Percentiles rank a stretch among this genome's conserved stretches.
Evolutionary conservation across 768 basidiomycete genomes (phyloP).

Genomic region (Phanerodontia chrysosporium): DNA sequence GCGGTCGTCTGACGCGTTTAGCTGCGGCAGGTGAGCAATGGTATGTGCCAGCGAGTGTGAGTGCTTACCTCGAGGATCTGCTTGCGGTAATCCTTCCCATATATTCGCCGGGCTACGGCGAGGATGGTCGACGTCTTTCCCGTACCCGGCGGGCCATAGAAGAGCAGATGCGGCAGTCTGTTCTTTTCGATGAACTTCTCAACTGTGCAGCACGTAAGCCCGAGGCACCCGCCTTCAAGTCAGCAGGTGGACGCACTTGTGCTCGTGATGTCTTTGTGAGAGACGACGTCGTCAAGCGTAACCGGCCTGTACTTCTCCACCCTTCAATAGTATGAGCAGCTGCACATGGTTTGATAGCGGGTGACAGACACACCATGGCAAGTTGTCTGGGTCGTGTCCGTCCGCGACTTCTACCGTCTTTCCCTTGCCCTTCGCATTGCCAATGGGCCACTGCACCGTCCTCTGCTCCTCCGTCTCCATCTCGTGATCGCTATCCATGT

Average conservation of each 20-base stretch:
- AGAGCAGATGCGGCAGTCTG: slow-evolving; percentile 87
- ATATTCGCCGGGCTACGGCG: slow-evolving; percentile 92
- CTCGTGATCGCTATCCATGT: slow-evolving; percentile 61
- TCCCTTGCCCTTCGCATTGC: slow-evolving; percentile 50
- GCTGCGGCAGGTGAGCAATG: slow-evolving; percentile 37
- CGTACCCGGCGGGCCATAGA: slow-evolving; percentile 98
- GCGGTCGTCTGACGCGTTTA: slow-evolving; percentile 97
- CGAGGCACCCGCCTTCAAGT: no score
- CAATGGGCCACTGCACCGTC: slow-evolving; percentile 19
- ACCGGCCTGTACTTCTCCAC: slow-evolving; percentile 97
- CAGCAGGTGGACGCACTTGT: slow-evolving; percentile 67
- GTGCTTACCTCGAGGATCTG: slow-evolving; percentile 85
- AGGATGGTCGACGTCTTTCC: slow-evolving; percentile 98
- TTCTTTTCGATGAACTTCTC: slow-evolving; percentile 96
- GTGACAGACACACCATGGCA: slow-evolving; percentile 72
- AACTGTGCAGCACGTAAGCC: slow-evolving; percentile 46
- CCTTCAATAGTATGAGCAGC: slow-evolving; percentile 42
- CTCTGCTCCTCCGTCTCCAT: slow-evolving; percentile 46
- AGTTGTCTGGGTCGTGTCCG: slow-evolving; percentile 41
- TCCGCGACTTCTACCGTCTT: slow-evolving; percentile 46
- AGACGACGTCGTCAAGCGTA: slow-evolving; percentile 90
- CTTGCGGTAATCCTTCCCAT: slow-evolving; percentile 80
- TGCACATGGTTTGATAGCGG: neutral
- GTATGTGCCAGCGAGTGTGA: neutral
- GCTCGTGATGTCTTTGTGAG: slow-evolving; percentile 90